phyloP scores from a whole-genome alignment of 495 filamentous ascomycete species.

The Aspergillus sclerotiicarbonarius region DNA sequence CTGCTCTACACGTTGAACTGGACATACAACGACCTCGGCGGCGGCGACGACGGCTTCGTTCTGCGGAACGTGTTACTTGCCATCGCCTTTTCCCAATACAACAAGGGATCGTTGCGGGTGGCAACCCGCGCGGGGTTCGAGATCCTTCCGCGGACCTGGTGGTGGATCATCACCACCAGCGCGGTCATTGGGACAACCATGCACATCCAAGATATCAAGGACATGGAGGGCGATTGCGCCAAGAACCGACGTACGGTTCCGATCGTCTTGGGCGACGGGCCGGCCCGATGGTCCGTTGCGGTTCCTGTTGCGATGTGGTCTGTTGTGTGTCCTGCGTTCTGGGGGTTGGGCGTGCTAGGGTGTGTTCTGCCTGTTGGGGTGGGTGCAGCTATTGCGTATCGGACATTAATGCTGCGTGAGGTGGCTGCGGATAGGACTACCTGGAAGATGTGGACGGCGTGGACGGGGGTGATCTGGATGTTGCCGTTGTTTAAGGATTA shows the following conservation, averaged over 20 bases:
- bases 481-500: background rate
- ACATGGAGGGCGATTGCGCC: constrained; percentile 37
- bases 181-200: constrained; percentile 43
- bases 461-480: background rate
- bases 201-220: constrained; percentile 45
- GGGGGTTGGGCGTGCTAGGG: constrained; percentile 9
- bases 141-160: background rate
- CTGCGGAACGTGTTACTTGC: constrained; percentile 34
- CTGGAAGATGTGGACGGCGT: background rate
- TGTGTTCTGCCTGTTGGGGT: background rate
- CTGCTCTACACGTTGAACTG: constrained; percentile 24
- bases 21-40: constrained; percentile 36
- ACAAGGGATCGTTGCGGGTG: constrained; percentile 28
- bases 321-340: constrained; percentile 28
- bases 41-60: constrained; percentile 20
- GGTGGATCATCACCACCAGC: constrained; percentile 40
- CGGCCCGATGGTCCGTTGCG: constrained; percentile 35
- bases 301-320: constrained; percentile 38
- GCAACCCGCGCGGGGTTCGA: constrained; percentile 9
- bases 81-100: constrained; percentile 25
- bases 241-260: constrained; percentile 38
- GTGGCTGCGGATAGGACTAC: background rate
- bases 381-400: background rate
- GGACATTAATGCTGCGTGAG: background rate
- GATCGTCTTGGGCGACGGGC: constrained; percentile 38